Percentiles rank a stretch among this genome's conserved stretches.
Evolutionary conservation across 805 yeast genomes (phyloP).

Genomic region (Cyberlindnera euphorbiae): DNA sequence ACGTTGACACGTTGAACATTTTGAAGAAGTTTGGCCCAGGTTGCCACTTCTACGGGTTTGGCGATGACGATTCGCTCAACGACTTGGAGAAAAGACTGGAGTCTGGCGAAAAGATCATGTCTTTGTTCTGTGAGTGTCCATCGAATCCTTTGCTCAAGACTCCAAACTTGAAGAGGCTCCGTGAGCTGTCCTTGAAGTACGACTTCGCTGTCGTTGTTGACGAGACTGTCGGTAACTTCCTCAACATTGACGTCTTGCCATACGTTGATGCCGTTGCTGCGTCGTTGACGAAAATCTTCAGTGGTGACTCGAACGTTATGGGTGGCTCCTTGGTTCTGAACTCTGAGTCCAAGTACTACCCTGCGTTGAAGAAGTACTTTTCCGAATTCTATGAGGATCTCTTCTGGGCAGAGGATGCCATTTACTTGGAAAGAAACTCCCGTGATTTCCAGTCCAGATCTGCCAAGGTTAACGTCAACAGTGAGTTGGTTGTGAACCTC

Average conservation of each 20-base stretch:
- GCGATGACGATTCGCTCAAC: slow-evolving; percentile 65
- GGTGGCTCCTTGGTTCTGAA: slow-evolving; percentile 86
- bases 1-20: slow-evolving; percentile 86
- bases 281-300: slow-evolving; percentile 86
- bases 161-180: slow-evolving; percentile 66
- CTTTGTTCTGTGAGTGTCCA: slow-evolving; percentile 89
- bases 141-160: slow-evolving; percentile 89
- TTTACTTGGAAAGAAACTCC: slow-evolving; percentile 86
- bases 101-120: slow-evolving; percentile 62
- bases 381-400: slow-evolving; percentile 60
- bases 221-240: slow-evolving; percentile 90
- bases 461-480: slow-evolving; percentile 45
- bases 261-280: slow-evolving; percentile 84
- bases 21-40: slow-evolving; percentile 91
- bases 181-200: slow-evolving; percentile 60
- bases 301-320: slow-evolving; percentile 94
- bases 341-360: slow-evolving; percentile 51
- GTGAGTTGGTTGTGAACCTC: slow-evolving; percentile 50
- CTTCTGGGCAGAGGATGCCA: slow-evolving; percentile 93
- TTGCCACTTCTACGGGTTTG: slow-evolving; percentile 77
- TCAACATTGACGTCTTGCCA: slow-evolving; percentile 75
- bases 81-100: slow-evolving; percentile 60
- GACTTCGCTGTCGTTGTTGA: slow-evolving; percentile 81
- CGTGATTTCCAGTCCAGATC: slow-evolving; percentile 77
- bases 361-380: slow-evolving; percentile 44